Conservation (phyloP, 768 basidiomycete species). For the Boletus rubescentipes region DNA sequence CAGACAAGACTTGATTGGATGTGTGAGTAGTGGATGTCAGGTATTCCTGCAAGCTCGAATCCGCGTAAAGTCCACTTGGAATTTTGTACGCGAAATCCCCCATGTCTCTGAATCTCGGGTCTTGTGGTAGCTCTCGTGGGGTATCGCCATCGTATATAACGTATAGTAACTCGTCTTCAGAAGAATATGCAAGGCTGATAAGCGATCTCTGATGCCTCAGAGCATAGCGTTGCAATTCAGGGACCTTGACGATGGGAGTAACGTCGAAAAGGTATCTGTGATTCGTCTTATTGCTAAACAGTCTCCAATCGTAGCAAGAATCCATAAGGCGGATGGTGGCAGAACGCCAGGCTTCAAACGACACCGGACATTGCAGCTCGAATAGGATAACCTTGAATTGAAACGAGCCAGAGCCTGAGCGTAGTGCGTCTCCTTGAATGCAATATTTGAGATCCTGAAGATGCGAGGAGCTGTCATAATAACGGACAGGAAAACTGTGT, state of each 20-base stretch:
- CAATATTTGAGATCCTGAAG: neutral
- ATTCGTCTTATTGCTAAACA: neutral
- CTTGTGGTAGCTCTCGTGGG: neutral
- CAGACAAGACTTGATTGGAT: too few species aligned
- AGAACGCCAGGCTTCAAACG: neutral
- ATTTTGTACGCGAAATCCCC: neutral
- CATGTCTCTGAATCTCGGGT: too few species aligned
- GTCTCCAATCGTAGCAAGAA: neutral
- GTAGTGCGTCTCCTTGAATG: neutral
- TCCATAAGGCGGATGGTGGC: neutral
- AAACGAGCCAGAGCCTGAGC: neutral
- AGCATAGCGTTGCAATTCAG: neutral
- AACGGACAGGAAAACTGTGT: neutral
- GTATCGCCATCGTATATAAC: neutral
- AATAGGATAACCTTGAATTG: neutral
- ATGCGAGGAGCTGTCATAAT: neutral
- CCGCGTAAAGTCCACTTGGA: neutral
- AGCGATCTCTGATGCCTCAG: neutral
- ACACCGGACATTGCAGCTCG: neutral
- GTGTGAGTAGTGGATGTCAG: neutral
- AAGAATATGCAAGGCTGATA: neutral
- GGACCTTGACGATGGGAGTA: neutral
- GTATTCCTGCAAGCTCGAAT: neutral
- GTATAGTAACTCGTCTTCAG: neutral
- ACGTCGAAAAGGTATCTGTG: too few species aligned